A percentile compares a stretch with the other conserved stretches of the same genome.
Conservation (phyloP, 371 early-diverging fungal genomes). For the Hamiltosporidium tvaerminnensis region DNA sequence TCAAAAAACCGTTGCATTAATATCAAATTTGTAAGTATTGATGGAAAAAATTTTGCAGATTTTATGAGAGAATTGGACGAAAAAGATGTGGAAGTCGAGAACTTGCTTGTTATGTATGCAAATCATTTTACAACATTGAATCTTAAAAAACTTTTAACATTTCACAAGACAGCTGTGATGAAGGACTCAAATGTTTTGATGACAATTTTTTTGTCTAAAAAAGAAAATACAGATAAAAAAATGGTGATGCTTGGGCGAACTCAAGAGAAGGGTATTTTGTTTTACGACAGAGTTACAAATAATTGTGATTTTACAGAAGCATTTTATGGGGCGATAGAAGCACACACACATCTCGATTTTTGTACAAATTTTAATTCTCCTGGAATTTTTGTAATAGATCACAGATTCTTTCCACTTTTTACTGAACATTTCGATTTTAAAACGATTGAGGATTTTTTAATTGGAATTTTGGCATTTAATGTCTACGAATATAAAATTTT, state of each 20-base stretch:
- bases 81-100: constrained; percentile 9
- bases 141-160: constrained; percentile 7
- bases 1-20: constrained; percentile 10
- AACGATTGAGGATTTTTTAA: constrained; percentile 24
- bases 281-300: constrained; percentile 16
- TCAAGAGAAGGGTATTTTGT: constrained; percentile 9
- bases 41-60: constrained; percentile 23
- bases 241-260: constrained; percentile 16
- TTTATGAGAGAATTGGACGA: constrained; percentile 23
- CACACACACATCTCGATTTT: constrained; percentile 13
- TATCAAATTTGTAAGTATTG: constrained; percentile 7
- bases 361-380: constrained; percentile 4
- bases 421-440: constrained; percentile 37
- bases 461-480: constrained; percentile 23
- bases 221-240: constrained; percentile 13
- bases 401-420: constrained; percentile 26
- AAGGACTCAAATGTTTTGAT: constrained; percentile 4
- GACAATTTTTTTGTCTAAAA: constrained; percentile 19
- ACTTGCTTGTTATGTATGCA: constrained; percentile 29
- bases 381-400: constrained; percentile 18
- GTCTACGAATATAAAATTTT: constrained; percentile 20
- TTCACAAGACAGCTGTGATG: constrained; percentile 6
- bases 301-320: constrained; percentile 5
- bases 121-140: constrained; percentile 33
- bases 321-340: constrained; percentile 9